Evolutionary conservation across 140 eudicot species (phyloP).

Genomic region (Eryngium alpinum): DNA sequence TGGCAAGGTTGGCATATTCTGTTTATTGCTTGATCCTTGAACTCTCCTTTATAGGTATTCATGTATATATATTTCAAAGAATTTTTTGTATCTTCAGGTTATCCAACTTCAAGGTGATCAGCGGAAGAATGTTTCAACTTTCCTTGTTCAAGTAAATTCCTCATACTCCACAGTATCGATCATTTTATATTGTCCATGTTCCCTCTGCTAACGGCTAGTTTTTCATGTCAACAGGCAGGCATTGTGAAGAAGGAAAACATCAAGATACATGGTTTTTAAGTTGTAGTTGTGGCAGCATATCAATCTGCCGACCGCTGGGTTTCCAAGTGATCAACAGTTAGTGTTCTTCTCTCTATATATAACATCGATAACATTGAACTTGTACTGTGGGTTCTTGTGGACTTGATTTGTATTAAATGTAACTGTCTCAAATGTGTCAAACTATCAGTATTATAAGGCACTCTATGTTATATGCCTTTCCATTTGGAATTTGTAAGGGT

Average conservation of each 20-base stretch:
- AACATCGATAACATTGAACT: conserved; percentile 13
- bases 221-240: conserved; percentile 46
- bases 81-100: conserved; percentile 28
- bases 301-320: conserved; percentile 30
- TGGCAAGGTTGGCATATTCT: conserved; percentile 43
- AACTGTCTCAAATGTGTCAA: conserved; percentile 1
- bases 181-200: neutral
- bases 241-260: conserved; percentile 90
- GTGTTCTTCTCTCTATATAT: conserved; percentile 10
- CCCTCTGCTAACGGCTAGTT: neutral
- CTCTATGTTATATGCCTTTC: neutral
- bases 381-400: neutral
- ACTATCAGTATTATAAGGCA: neutral
- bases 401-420: conserved; percentile 3
- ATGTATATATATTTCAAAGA: neutral
- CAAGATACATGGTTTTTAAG: conserved; percentile 84
- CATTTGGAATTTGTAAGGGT: neutral
- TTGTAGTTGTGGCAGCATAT: conserved; percentile 29
- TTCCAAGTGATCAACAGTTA: conserved; percentile 26
- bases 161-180: neutral
- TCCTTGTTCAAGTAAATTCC: conserved; percentile 46
- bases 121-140: conserved; percentile 58
- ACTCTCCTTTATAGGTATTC: neutral
- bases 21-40: neutral
- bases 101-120: conserved; percentile 70